Percentiles rank a stretch among this genome's conserved stretches.
phyloP scores from a whole-genome alignment of 257 asterid species.

The Nemophila menziesii region DNA sequence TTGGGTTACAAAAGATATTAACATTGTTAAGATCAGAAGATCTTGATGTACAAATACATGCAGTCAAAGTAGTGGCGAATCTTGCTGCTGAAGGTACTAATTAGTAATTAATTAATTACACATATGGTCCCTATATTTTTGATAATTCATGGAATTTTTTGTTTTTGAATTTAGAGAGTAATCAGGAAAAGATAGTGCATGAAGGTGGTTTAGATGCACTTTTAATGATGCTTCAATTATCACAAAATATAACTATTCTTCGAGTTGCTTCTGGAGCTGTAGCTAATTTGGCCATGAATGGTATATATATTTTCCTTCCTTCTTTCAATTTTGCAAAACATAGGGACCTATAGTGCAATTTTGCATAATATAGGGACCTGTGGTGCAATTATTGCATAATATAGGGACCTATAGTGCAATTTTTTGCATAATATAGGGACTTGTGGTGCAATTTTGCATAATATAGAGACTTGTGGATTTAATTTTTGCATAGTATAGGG shows the following conservation, averaged over 20 bases:
- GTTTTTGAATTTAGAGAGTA: constrained; percentile 42
- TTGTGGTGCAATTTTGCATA: too few relatives aligned
- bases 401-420: too few relatives aligned
- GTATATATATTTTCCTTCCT: constrained; percentile 29
- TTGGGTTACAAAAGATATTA: constrained; percentile 82
- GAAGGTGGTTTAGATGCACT: constrained; percentile 91
- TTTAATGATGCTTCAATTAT: constrained; percentile 63
- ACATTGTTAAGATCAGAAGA: constrained; percentile 62
- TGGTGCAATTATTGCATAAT: too few relatives aligned
- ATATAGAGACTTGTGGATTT: too few relatives aligned
- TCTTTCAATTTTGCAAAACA: too few relatives aligned
- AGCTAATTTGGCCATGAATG: constrained; percentile 95
- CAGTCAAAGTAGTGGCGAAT: constrained; percentile 93
- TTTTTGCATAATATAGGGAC: too few relatives aligned
- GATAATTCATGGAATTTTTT: too few relatives aligned
- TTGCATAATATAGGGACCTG: too few relatives aligned
- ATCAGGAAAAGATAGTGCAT: constrained; percentile 70
- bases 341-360: too few relatives aligned
- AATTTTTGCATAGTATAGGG: too few relatives aligned
- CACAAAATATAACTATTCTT: constrained; percentile 63
- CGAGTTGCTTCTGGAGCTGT: constrained; percentile 96
- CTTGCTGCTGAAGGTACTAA: constrained; percentile 90
- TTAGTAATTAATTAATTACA: too few relatives aligned
- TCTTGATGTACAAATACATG: constrained; percentile 80
- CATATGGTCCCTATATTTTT: too few relatives aligned